A percentile compares a stretch with the other conserved stretches of the same genome.
phyloP scores from a whole-genome alignment of 495 filamentous ascomycete genomes.

The Melanomma pulvis-pyrius region DNA sequence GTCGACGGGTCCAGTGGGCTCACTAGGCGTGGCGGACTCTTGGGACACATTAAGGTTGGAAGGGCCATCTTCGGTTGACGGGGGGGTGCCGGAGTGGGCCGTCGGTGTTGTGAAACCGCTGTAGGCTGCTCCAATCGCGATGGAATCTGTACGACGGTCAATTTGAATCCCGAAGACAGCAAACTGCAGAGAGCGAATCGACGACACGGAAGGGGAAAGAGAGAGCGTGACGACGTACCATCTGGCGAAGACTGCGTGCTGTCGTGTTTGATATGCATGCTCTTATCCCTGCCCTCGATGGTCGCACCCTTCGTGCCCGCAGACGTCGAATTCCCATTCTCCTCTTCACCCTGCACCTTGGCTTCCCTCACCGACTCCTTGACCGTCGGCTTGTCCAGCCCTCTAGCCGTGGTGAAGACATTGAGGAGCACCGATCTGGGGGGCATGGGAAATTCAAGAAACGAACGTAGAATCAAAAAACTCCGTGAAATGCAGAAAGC shows the following conservation, averaged over 20 bases:
- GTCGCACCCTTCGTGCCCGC: not conserved
- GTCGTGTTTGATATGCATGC: not conserved
- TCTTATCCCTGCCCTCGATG: not conserved
- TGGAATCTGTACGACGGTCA: not conserved
- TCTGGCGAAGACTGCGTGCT: slow-evolving; percentile 1
- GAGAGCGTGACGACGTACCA: not conserved
- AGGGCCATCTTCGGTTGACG: not conserved
- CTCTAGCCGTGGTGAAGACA: slow-evolving; percentile 16
- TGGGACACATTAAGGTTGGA: not conserved
- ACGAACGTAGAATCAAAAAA: not conserved
- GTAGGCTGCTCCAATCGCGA: not conserved
- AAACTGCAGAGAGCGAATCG: not conserved
- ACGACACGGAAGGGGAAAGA: not conserved
- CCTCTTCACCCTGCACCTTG: not conserved
- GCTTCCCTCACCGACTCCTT: slow-evolving; percentile 13
- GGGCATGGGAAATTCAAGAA: slow-evolving; percentile 16
- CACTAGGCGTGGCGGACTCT: not conserved
- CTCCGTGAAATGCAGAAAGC: not conserved
- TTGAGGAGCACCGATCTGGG: slow-evolving; percentile 22
- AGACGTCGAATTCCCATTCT: not conserved
- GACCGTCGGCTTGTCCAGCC: not conserved
- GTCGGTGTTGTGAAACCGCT: not conserved
- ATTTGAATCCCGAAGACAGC: not conserved
- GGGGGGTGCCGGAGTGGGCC: not conserved
- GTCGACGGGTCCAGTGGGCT: not conserved